Conservation (phyloP, 2,329 filamentous ascomycete genomes). For the Arthroderma sp. region DNA sequence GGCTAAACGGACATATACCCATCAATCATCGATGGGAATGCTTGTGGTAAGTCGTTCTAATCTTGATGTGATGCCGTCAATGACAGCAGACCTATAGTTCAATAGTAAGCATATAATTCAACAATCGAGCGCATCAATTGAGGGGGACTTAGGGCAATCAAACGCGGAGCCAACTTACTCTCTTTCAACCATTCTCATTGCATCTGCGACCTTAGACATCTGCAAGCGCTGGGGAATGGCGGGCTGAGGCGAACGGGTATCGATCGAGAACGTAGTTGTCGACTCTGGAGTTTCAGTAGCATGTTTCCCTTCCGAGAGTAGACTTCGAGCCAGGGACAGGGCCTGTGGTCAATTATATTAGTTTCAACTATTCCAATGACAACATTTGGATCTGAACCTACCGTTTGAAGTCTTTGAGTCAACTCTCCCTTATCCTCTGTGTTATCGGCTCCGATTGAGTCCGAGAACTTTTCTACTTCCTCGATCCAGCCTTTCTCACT, state of each 20-base stretch:
- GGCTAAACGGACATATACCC: no score
- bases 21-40: slow-evolving; percentile 6
- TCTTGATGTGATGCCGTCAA: slow-evolving; percentile 30
- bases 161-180: slow-evolving; percentile 22
- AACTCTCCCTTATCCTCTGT: slow-evolving; percentile 8
- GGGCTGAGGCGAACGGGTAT: slow-evolving; percentile 12
- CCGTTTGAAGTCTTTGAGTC: slow-evolving; percentile 25
- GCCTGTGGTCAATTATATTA: slow-evolving; percentile 18
- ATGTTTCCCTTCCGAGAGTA: slow-evolving; percentile 23
- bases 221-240: slow-evolving; percentile 31
- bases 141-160: background rate
- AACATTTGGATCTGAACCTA: slow-evolving; percentile 14
- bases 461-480: slow-evolving; percentile 30
- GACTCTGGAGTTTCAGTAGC: slow-evolving; percentile 19
- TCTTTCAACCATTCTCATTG: slow-evolving; percentile 38
- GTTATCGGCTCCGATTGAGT: slow-evolving; percentile 21
- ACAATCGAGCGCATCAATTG: background rate
- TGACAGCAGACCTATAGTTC: slow-evolving; percentile 26
- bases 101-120: background rate
- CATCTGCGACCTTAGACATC: slow-evolving; percentile 33
- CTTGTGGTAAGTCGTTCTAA: slow-evolving; percentile 28
- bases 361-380: background rate
- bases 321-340: slow-evolving; percentile 25
- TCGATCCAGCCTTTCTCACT: slow-evolving; percentile 34
- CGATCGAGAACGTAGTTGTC: slow-evolving; percentile 15